These are phyloP conservation scores for Phialophora macrospora DNA, from an alignment of 2,329 filamentous ascomycete species.

Conservation along the genomic window DNA sequence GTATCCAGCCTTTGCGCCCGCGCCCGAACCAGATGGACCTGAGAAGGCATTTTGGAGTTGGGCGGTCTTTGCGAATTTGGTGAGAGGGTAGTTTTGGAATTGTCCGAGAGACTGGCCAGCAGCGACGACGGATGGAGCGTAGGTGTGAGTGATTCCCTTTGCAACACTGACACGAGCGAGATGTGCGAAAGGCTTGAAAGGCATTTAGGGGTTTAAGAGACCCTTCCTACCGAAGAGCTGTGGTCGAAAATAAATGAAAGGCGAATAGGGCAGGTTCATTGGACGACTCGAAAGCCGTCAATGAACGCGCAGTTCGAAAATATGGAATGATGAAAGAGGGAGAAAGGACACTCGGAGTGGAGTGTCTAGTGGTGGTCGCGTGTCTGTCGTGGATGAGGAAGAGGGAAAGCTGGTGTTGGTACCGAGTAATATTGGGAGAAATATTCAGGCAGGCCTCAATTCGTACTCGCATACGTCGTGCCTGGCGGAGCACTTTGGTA, in stretches of 20 bases:
- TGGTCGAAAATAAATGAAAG: slow-evolving; percentile 53
- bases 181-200: slow-evolving; percentile 70
- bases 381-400: slow-evolving; percentile 13
- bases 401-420: slow-evolving; percentile 19
- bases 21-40: slow-evolving; percentile 57
- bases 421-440: slow-evolving; percentile 17
- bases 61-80: slow-evolving; percentile 60
- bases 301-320: slow-evolving; percentile 73
- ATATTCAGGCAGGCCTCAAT: slow-evolving; percentile 20
- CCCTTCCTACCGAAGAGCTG: slow-evolving; percentile 68
- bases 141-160: slow-evolving; percentile 96
- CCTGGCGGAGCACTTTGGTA: slow-evolving; percentile 30
- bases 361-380: slow-evolving; percentile 34
- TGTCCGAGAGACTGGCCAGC: slow-evolving; percentile 77
- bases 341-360: slow-evolving; percentile 36
- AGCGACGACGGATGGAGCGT: slow-evolving; percentile 96
- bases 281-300: slow-evolving; percentile 85
- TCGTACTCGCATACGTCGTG: slow-evolving; percentile 38
- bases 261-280: slow-evolving; percentile 92
- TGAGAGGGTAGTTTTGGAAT: slow-evolving; percentile 56
- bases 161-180: slow-evolving; percentile 97
- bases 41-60: slow-evolving; percentile 81
- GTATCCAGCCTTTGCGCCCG: slow-evolving; percentile 62
- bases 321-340: slow-evolving; percentile 30
- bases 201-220: slow-evolving; percentile 83